Evolutionary conservation across 495 filamentous ascomycete species (phyloP).

Genomic region (Hyaloscypha finlandica): DNA sequence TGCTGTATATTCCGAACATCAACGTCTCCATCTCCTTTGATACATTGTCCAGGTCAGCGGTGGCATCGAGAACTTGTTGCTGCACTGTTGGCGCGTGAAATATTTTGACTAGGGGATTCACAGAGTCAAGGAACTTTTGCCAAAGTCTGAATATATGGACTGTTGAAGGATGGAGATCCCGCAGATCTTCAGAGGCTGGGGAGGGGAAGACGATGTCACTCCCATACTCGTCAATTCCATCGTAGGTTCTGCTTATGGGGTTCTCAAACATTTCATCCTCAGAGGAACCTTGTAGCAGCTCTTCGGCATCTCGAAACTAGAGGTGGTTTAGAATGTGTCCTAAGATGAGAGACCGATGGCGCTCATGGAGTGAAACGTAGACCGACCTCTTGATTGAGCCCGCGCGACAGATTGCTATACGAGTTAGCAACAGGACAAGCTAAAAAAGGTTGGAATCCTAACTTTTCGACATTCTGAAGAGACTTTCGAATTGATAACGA

Average conservation of each 20-base stretch:
- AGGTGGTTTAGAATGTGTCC: too few relatives aligned
- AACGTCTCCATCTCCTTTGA: constrained; percentile 50
- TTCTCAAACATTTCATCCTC: constrained; percentile 22
- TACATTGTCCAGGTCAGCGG: constrained; percentile 41
- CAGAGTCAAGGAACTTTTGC: constrained; percentile 53
- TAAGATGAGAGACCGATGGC: background rate
- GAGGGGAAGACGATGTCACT: constrained; percentile 17
- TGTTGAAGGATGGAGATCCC: constrained; percentile 25
- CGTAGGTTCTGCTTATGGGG: constrained; percentile 17
- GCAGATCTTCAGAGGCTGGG: constrained; percentile 3
- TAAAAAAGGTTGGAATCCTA: background rate
- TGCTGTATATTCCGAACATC: constrained; percentile 53
- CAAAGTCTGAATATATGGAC: constrained; percentile 39
- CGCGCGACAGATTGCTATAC: constrained; percentile 17
- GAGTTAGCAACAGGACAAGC: background rate
- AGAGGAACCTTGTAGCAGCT: constrained; percentile 27
- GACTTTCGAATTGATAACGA: constrained; percentile 33
- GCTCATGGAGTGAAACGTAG: background rate
- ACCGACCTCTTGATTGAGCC: constrained; percentile 8
- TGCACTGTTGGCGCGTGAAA: constrained; percentile 56
- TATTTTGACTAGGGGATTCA: constrained; percentile 56
- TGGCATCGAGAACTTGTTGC: constrained; percentile 49
- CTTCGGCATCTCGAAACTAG: constrained; percentile 21
- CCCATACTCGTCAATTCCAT: constrained; percentile 6
- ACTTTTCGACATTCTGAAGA: constrained; percentile 20